These are phyloP conservation scores for Paraphaeosphaeria minitans DNA, from an alignment of 2,329 filamentous ascomycete genomes.

Conservation along the genomic window DNA sequence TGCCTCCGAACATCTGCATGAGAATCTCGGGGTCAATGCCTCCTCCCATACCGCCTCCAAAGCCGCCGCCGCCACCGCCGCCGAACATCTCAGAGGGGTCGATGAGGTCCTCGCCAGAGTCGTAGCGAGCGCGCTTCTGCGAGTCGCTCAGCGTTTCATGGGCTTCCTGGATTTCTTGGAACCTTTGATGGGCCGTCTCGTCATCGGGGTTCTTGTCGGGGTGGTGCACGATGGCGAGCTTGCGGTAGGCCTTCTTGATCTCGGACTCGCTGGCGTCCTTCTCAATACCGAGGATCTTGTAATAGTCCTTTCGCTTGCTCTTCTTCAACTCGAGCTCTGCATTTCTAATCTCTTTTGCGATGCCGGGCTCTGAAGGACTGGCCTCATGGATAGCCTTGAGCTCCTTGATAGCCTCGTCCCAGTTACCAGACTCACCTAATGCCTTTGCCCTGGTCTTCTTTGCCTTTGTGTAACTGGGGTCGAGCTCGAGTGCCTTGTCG, in stretches of 20 bases:
- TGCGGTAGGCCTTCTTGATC: slow-evolving; percentile 97
- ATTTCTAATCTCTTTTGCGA: slow-evolving; percentile 82
- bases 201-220: slow-evolving; percentile 97
- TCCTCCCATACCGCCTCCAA: slow-evolving; percentile 39
- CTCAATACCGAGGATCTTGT: slow-evolving; percentile 89
- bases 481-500: slow-evolving; percentile 79
- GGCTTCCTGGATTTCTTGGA: slow-evolving; percentile 97
- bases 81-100: slow-evolving; percentile 87
- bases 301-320: slow-evolving; percentile 96
- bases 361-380: slow-evolving; percentile 79
- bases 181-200: slow-evolving; percentile 80
- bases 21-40: slow-evolving; percentile 29
- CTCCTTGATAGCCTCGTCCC: slow-evolving; percentile 89
- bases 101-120: slow-evolving; percentile 88
- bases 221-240: slow-evolving; percentile 90
- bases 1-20: slow-evolving; percentile 45
- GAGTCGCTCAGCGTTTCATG: slow-evolving; percentile 93
- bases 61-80: slow-evolving; percentile 57
- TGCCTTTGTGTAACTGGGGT: slow-evolving; percentile 85
- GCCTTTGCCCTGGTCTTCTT: slow-evolving; percentile 94
- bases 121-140: slow-evolving; percentile 83
- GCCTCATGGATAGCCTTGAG: slow-evolving; percentile 85
- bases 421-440: slow-evolving; percentile 80
- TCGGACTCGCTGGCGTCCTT: slow-evolving; percentile 84
- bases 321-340: slow-evolving; percentile 98